Base-by-base conservation (phyloP, 2,329 filamentous ascomycete species). In the Daldinia eschscholtzii region DNA sequence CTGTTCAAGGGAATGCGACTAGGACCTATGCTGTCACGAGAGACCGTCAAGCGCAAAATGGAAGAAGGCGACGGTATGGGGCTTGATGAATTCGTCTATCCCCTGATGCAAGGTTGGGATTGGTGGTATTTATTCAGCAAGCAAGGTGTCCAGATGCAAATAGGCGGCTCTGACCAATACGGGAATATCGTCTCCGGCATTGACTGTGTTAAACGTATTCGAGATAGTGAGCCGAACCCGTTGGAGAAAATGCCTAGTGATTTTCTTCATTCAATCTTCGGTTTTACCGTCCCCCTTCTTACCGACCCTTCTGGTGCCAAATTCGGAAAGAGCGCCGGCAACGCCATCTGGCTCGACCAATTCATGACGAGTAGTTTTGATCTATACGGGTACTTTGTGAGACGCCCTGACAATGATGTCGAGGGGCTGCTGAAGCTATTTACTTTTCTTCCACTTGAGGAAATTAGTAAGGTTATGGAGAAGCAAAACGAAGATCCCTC, bases 101-200 rank as follows among this genome's bases (percentile, higher is more conserved):
- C 97, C 0, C 82, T 99, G 15, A 88, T 98, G 75, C 96, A 99
- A 79, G 94, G 92, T 23, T 98, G 94, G 92, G 96, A 99, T 79
- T 99, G 94, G 88, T 98, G 93, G 93, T 86, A 92, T 73, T 87
- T 98, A 82, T 97, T 92, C 80, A 79, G 75, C 68, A 86, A 87
- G 85, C 58, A 85, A 87, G 55, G 35, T 9, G 85, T 94, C 9
- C 91, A 94, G 77, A 87, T 98, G 78, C 94, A 99, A 81, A 93
- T 99, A 59, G 96, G 96, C 65, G 96, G 96, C 42, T 94, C 94
- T 6, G 96, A 99, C 78, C 96, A 99, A 81, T 98, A 91, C 78
- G 96, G 96, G 70, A 99, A 99, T 81, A 98, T 99, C 72, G 87
- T 97, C 30, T 90, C 94, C 12, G 96, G 96, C 56, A 91, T 96